Percentiles rank a stretch among this genome's conserved stretches.
These are phyloP conservation scores for Fusarium foetens DNA, from an alignment of 2,329 filamentous ascomycete species.

Conservation along the genomic window DNA sequence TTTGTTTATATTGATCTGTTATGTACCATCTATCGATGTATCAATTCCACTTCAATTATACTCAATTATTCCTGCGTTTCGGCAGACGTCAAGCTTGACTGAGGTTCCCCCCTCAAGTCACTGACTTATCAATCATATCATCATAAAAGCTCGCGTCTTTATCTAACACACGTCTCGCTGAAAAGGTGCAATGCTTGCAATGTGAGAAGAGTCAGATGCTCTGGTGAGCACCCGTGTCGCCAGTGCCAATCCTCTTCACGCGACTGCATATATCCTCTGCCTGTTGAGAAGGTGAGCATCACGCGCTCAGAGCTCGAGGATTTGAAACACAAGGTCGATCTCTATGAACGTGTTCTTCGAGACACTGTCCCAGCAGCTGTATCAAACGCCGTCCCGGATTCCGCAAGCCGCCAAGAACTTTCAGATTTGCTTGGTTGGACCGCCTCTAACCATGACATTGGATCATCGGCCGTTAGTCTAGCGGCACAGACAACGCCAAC, in stretches of 20 bases:
- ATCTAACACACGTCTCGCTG: slow-evolving; percentile 22
- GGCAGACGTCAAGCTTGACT: not conserved
- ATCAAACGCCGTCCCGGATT: slow-evolving; percentile 42
- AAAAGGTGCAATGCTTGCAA: slow-evolving; percentile 64
- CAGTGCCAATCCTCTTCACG: slow-evolving; percentile 57
- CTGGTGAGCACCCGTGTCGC: slow-evolving; percentile 59
- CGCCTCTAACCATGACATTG: slow-evolving; percentile 24
- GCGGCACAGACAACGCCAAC: slow-evolving; percentile 15
- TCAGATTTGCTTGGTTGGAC: slow-evolving; percentile 43
- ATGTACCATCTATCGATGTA: not conserved
- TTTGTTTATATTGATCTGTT: not conserved
- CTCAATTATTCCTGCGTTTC: not conserved
- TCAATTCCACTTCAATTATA: not conserved
- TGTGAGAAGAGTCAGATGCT: slow-evolving; percentile 63
- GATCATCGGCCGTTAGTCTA: slow-evolving; percentile 6
- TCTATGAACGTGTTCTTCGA: slow-evolving; percentile 54
- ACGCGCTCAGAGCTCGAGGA: slow-evolving; percentile 55
- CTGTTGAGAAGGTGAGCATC: slow-evolving; percentile 57
- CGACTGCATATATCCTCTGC: slow-evolving; percentile 59
- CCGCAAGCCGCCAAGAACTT: slow-evolving; percentile 48
- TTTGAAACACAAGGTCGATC: slow-evolving; percentile 52
- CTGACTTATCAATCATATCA: not conserved
- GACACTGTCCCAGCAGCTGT: slow-evolving; percentile 47
- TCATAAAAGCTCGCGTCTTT: slow-evolving; percentile 1
- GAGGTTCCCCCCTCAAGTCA: not conserved